Conservation (phyloP, 352 stramenopile genomes). For the Globisporangium alternatum region DNA sequence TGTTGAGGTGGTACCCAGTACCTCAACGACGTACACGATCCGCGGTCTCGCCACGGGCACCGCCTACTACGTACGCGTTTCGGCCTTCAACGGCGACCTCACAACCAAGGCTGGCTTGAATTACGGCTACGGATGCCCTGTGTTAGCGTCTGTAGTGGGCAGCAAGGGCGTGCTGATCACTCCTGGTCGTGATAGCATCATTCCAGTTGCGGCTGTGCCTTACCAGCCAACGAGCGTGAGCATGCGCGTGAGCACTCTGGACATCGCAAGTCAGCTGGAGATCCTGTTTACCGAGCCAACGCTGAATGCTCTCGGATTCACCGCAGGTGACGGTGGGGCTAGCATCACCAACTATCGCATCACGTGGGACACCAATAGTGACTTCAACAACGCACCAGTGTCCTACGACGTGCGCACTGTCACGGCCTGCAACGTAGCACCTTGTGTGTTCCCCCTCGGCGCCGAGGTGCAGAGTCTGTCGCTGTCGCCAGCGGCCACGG, state of each 20-base stretch:
- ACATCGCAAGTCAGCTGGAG: slow-evolving; percentile 79
- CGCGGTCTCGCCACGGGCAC: slow-evolving; percentile 67
- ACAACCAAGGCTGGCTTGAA: slow-evolving; percentile 18
- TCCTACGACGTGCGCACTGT: slow-evolving; percentile 61
- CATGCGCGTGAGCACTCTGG: slow-evolving; percentile 70
- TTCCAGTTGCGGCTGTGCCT: slow-evolving; percentile 47
- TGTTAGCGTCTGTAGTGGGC: slow-evolving; percentile 47
- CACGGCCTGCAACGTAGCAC: slow-evolving; percentile 28
- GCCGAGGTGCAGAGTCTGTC: slow-evolving; percentile 90
- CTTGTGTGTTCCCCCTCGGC: slow-evolving; percentile 90
- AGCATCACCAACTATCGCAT: slow-evolving; percentile 66
- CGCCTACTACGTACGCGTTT: slow-evolving; percentile 88
- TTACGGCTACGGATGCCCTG: slow-evolving; percentile 56
- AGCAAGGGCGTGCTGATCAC: slow-evolving; percentile 16
- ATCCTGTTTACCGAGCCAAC: slow-evolving; percentile 70
- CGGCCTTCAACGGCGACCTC: slow-evolving; percentile 81
- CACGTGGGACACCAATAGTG: slow-evolving; percentile 45
- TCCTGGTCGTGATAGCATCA: slow-evolving; percentile 29
- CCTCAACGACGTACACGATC: slow-evolving; percentile 72
- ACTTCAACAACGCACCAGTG: slow-evolving; percentile 35
- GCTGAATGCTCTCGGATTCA: slow-evolving; percentile 64
- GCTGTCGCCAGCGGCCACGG: slow-evolving; percentile 57
- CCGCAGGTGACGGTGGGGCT: slow-evolving; percentile 43
- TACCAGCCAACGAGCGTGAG: slow-evolving; percentile 67
- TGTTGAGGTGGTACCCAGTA: slow-evolving; percentile 42